Evolutionary conservation across 1,284 basidiomycete genomes (phyloP).

Genomic region (Cyathus olla): DNA sequence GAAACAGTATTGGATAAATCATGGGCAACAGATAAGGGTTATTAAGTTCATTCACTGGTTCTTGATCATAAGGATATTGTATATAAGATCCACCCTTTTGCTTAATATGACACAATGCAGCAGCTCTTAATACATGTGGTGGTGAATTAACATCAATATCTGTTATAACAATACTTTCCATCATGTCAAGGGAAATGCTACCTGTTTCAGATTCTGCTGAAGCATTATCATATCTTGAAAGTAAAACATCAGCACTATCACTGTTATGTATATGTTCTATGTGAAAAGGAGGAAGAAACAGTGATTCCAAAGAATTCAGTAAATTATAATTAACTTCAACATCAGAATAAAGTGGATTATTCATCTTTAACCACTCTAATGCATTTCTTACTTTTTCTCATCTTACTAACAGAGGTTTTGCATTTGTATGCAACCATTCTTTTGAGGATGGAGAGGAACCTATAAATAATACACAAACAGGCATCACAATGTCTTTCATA

Average conservation of each 20-base stretch:
- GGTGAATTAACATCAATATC: slow-evolving; percentile 37
- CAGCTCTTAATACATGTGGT: slow-evolving; percentile 36
- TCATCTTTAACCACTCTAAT: slow-evolving; percentile 40
- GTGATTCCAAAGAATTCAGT: slow-evolving; percentile 7
- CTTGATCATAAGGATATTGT: slow-evolving; percentile 35
- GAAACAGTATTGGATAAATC: slow-evolving; percentile 49
- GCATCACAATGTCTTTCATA: slow-evolving; percentile 33
- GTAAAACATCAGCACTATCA: slow-evolving; percentile 9
- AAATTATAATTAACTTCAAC: slow-evolving; percentile 32
- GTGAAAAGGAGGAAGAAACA: slow-evolving; percentile 31
- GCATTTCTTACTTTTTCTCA: slow-evolving; percentile 34
- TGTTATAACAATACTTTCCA: slow-evolving; percentile 41
- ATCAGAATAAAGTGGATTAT: slow-evolving; percentile 43
- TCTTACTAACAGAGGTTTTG: slow-evolving; percentile 41
- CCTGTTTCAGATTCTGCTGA: slow-evolving; percentile 2
- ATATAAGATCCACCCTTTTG: slow-evolving; percentile 33
- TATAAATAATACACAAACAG: slow-evolving; percentile 48
- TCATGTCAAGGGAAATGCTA: slow-evolving; percentile 10
- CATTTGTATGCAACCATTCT: slow-evolving; percentile 41
- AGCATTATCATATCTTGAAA: no score
- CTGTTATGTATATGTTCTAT: slow-evolving; percentile 28
- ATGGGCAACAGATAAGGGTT: slow-evolving; percentile 42
- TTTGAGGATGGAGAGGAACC: slow-evolving; percentile 32
- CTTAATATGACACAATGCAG: slow-evolving; percentile 42
- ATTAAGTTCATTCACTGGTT: slow-evolving; percentile 41